Conservation (phyloP, 2,329 filamentous ascomycete species). For the Colletotrichum caudatum region DNA sequence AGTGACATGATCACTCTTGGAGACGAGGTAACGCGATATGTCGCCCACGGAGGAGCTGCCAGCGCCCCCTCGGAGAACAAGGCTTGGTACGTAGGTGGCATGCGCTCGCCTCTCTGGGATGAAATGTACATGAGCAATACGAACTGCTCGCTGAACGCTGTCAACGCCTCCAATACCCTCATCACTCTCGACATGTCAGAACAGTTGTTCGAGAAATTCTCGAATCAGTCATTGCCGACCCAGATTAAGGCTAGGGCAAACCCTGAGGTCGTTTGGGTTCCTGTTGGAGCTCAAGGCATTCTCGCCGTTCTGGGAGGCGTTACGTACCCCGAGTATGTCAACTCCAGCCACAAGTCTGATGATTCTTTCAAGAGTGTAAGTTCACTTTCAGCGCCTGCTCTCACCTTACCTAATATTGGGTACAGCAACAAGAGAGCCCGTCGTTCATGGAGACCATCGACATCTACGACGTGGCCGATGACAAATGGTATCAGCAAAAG, state of each 20-base stretch:
- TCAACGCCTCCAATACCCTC: conserved; percentile 65
- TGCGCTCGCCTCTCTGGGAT: conserved; percentile 64
- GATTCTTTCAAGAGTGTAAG: conserved; percentile 57
- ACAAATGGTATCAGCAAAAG: conserved; percentile 76
- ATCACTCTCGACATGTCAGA: conserved; percentile 71
- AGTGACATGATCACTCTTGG: conserved; percentile 58
- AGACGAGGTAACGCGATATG: conserved; percentile 66
- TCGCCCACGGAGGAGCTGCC: conserved; percentile 73
- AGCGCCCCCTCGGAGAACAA: conserved; percentile 77
- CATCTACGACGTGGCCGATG: conserved; percentile 79
- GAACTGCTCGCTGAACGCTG: conserved; percentile 54
- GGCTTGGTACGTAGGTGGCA: conserved; percentile 78
- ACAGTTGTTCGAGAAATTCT: conserved; percentile 65
- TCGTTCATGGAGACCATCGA: conserved; percentile 79
- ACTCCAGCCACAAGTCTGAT: conserved; percentile 44
- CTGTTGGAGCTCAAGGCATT: conserved; percentile 80
- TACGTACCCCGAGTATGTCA: conserved; percentile 65
- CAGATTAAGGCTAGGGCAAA: conserved; percentile 68
- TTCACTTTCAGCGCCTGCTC: background rate
- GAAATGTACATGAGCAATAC: conserved; percentile 56
- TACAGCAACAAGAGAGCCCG: conserved; percentile 72
- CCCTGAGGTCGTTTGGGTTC: conserved; percentile 79
- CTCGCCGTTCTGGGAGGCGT: conserved; percentile 84
- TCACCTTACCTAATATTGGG: conserved; percentile 41
- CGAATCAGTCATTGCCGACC: conserved; percentile 65